Conservation (phyloP, 2,329 filamentous ascomycete species). For the Colletotrichum caudatum region DNA sequence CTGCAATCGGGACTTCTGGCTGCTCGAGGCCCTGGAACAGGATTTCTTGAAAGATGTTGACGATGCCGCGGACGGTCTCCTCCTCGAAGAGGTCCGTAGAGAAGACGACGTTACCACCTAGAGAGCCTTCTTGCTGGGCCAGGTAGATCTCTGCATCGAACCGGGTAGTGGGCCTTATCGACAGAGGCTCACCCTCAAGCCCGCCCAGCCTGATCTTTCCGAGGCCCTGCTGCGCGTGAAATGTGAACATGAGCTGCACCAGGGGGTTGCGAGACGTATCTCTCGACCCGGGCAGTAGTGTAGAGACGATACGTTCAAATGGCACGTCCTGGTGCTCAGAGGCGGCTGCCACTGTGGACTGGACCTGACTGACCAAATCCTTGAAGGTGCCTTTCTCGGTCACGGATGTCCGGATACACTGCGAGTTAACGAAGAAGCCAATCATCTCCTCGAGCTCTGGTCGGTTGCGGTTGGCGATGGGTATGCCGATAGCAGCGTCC, state of each 20-base stretch:
- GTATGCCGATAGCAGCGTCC: constrained; percentile 29
- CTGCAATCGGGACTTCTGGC: neutral
- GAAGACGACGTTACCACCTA: constrained; percentile 42
- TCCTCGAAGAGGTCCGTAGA: constrained; percentile 30
- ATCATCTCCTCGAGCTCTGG: constrained; percentile 35
- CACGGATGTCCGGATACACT: constrained; percentile 43
- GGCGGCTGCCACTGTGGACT: constrained; percentile 17
- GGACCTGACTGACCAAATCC: neutral
- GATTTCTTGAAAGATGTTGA: constrained; percentile 21
- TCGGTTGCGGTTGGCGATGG: constrained; percentile 38
- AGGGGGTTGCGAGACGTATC: constrained; percentile 26
- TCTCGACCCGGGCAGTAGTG: constrained; percentile 5
- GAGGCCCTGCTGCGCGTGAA: constrained; percentile 14
- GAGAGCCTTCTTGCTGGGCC: constrained; percentile 35
- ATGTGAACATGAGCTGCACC: constrained; percentile 22
- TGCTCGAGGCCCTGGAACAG: neutral
- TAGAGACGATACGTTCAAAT: constrained; percentile 14
- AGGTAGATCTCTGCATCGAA: constrained; percentile 42
- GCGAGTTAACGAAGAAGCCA: constrained; percentile 46
- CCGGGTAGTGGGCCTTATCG: constrained; percentile 13
- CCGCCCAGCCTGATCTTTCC: constrained; percentile 14
- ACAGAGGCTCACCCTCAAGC: constrained; percentile 11
- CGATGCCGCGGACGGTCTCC: constrained; percentile 44
- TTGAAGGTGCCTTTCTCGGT: constrained; percentile 7
- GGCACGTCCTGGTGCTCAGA: constrained; percentile 44